These are phyloP conservation scores for Sugiyamaella marilandica DNA, from an alignment of 805 yeast genomes.

Conservation along the genomic window DNA sequence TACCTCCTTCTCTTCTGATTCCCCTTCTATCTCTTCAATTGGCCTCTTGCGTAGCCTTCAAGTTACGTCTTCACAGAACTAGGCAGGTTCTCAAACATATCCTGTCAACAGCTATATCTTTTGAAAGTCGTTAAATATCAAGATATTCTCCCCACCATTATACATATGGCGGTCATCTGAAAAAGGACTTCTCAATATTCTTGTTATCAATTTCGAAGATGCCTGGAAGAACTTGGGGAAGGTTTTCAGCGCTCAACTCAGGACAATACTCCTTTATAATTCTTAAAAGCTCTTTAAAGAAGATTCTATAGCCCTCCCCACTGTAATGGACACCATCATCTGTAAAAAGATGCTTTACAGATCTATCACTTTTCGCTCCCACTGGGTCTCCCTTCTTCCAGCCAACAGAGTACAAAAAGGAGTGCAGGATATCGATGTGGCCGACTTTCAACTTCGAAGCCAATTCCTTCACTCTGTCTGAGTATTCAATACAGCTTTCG, in stretches of 20 bases:
- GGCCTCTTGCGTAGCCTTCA: neutral
- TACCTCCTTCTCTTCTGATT: neutral
- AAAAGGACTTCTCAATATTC: neutral
- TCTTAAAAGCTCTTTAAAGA: conserved; percentile 41
- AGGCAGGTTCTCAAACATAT: neutral
- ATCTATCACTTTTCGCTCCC: conserved; percentile 7
- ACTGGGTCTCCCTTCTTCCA: conserved; percentile 36
- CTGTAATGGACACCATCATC: conserved; percentile 59
- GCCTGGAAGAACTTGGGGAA: neutral
- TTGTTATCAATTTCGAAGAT: conserved; percentile 5
- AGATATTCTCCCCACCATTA: neutral
- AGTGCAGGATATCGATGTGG: conserved; percentile 50
- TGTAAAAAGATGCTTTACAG: conserved; percentile 29
- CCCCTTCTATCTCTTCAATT: neutral
- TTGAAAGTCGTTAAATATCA: neutral
- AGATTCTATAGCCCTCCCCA: conserved; percentile 47
- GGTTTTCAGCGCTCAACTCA: conserved; percentile 29
- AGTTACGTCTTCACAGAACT: too few species aligned
- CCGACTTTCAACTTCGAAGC: conserved; percentile 48
- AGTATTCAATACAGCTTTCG: conserved; percentile 43
- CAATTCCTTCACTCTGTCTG: conserved; percentile 44
- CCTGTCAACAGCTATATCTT: neutral
- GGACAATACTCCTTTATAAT: conserved; percentile 44
- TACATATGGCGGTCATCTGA: neutral
- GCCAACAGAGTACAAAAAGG: conserved; percentile 39